Evolutionary conservation across 495 filamentous ascomycete species (phyloP).

Genomic region (Xylaria cubensis): DNA sequence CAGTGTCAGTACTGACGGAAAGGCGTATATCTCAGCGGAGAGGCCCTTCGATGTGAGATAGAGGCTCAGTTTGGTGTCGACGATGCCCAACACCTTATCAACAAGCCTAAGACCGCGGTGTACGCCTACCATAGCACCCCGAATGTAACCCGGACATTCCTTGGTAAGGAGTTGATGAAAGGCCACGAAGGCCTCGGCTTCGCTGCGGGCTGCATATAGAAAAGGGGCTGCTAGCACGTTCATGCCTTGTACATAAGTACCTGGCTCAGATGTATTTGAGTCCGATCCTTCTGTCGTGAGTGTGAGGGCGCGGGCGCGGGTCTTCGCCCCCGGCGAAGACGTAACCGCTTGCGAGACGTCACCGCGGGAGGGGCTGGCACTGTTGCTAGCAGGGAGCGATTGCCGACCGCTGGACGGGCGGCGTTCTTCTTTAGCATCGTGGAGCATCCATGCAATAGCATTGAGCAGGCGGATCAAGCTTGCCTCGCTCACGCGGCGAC

Average conservation of each 20-base stretch:
- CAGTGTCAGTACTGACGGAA: conserved; percentile 91
- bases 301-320: conserved; percentile 57
- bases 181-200: conserved; percentile 90
- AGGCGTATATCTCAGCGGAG: conserved; percentile 95
- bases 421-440: conserved; percentile 70
- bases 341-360: conserved; percentile 45
- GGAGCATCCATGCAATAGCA: conserved; percentile 90
- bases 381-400: conserved; percentile 43
- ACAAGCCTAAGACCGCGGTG: conserved; percentile 90
- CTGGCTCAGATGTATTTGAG: conserved; percentile 61
- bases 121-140: conserved; percentile 96
- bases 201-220: conserved; percentile 91
- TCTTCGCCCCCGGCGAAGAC: conserved; percentile 58
- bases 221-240: conserved; percentile 99
- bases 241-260: conserved; percentile 98
- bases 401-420: conserved; percentile 44
- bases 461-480: conserved; percentile 96
- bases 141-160: conserved; percentile 93
- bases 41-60: conserved; percentile 86
- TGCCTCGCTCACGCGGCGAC: conserved; percentile 91
- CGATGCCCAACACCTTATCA: conserved; percentile 86
- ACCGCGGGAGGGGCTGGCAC: conserved; percentile 41
- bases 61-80: conserved; percentile 84
- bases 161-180: conserved; percentile 88
- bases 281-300: conserved; percentile 67